Base-by-base conservation (phyloP, 202 grass and related monocot genomes). In the Dendrocalamus latiflorus region DNA sequence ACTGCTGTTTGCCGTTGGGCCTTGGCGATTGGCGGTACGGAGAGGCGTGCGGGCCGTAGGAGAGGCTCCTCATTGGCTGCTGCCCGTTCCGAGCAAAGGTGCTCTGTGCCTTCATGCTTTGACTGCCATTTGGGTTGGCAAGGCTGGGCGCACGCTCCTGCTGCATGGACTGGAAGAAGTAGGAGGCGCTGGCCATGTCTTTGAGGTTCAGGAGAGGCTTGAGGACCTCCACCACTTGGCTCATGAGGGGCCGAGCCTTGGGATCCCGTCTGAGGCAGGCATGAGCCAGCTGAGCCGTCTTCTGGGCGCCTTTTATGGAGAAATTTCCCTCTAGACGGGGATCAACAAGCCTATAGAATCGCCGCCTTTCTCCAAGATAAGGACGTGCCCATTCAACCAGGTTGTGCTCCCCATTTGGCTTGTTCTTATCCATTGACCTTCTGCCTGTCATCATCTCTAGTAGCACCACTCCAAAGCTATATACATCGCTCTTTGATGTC, bases 391-490 rank as follows among this genome's bases (percentile, higher is more conserved):
- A 97, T 88, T 97, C 92, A 36, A 97, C 92, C 44, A 97, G 81
- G 71, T 97, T 97, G 42, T 97, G 94, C 80, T 97, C 94, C 47
- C 92, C 94, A 63, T 92, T 97, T 59, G 92, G 92, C 54, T 90
- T 89, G 75, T 97, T 97, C 84, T 97, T 97, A 84, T 97, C 94
- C 94, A 97, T 97, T 70, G 94, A 94, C 80, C 94, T 91, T 68
- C 92, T 89, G 49, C 94, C 94, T 20, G 90, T 84, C 94, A 97
- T 97, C 92, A 97, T 97, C 87, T 97, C 94, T 54, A 97, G 88
- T 68, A 97, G 81, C 67, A 97, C 94, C 68, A 97, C 94, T 16
- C 94, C 94, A 75, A 94, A 97, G 74, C 92, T 97, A 79, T 97
- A 97, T 39, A 97, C 92, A 13, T 97, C 94, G 12, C 94, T 97